Percentiles rank a stretch among this genome's conserved stretches.
phyloP scores from a whole-genome alignment of 73 alveolate genomes.

The Blepharisma japonicum region DNA sequence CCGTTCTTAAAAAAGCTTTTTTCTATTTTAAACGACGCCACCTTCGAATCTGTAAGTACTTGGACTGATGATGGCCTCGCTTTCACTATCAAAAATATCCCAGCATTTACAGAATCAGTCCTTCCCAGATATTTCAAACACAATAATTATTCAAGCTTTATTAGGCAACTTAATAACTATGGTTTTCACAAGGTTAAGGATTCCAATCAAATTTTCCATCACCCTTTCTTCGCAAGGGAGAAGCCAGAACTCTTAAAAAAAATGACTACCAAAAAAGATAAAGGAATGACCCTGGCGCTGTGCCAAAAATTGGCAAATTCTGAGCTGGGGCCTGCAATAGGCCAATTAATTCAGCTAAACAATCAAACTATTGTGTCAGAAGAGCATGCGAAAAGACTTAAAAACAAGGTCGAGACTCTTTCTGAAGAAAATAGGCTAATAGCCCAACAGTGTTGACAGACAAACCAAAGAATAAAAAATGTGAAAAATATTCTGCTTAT shows the following conservation, averaged over 20 bases:
- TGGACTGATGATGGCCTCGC: constrained; percentile 27
- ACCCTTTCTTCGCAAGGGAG: not conserved
- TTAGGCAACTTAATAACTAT: constrained; percentile 94
- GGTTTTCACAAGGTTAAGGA: constrained; percentile 21
- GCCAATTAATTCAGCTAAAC: too few species aligned
- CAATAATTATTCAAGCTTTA: constrained; percentile 93
- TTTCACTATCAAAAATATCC: constrained; percentile 77
- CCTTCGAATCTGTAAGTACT: not conserved
- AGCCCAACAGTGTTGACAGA: too few species aligned
- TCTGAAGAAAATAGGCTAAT: too few species aligned
- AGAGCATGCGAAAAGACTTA: too few species aligned
- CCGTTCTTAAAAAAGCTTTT: not conserved
- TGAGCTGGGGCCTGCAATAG: too few species aligned
- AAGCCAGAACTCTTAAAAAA: not conserved
- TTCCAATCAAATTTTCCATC: not conserved
- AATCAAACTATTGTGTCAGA: too few species aligned
- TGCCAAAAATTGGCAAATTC: too few species aligned
- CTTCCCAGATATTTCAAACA: constrained; percentile 96
- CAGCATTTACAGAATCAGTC: constrained; percentile 86
- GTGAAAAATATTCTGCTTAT: too few species aligned
- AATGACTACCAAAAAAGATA: constrained; percentile 1
- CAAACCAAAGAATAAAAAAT: too few species aligned
- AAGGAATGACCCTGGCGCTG: too few species aligned
- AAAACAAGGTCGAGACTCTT: too few species aligned
- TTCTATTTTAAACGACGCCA: not conserved